These are phyloP conservation scores for Cytospora leucostoma DNA, from an alignment of 2,329 filamentous ascomycete genomes.

Conservation along the genomic window DNA sequence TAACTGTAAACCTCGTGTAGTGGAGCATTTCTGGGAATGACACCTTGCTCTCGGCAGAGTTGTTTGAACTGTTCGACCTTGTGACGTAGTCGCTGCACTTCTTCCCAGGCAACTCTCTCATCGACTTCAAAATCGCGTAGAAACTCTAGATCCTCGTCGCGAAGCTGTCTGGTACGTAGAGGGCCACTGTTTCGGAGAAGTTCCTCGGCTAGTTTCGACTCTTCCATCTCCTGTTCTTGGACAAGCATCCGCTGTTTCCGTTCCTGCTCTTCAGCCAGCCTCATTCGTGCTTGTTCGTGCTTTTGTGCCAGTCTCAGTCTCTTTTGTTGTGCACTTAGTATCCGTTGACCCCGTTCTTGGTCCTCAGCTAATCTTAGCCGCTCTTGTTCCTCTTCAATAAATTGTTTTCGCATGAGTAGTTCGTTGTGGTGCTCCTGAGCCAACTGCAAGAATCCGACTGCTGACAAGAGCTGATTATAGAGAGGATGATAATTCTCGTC, in stretches of 20 bases:
- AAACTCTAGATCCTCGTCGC: slow-evolving; percentile 46
- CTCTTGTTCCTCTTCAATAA: slow-evolving; percentile 42
- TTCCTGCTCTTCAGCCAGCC: background rate
- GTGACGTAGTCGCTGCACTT: slow-evolving; percentile 39
- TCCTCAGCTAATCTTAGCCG: slow-evolving; percentile 18
- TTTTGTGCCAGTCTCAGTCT: background rate
- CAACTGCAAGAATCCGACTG: slow-evolving; percentile 48
- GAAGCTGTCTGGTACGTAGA: slow-evolving; percentile 31
- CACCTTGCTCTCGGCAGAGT: slow-evolving; percentile 44
- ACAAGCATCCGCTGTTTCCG: background rate
- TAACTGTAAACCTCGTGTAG: slow-evolving; percentile 44
- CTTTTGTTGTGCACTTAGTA: background rate
- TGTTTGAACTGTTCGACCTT: slow-evolving; percentile 40
- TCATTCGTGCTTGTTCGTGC: background rate
- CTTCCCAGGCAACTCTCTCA: slow-evolving; percentile 37
- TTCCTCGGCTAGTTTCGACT: background rate
- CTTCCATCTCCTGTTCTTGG: background rate
- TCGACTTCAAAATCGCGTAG: slow-evolving; percentile 45
- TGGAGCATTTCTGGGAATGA: slow-evolving; percentile 47
- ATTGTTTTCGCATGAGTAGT: slow-evolving; percentile 43
- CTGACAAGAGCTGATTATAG: slow-evolving; percentile 46
- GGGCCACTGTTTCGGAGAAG: slow-evolving; percentile 29
- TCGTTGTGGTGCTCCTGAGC: slow-evolving; percentile 51
- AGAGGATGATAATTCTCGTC: slow-evolving; percentile 47
- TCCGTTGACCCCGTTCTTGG: background rate